Percentiles rank a stretch among this genome's conserved stretches.
These are phyloP conservation scores for Hypholoma sublateritium DNA, from an alignment of 768 basidiomycete species.

Conservation along the genomic window DNA sequence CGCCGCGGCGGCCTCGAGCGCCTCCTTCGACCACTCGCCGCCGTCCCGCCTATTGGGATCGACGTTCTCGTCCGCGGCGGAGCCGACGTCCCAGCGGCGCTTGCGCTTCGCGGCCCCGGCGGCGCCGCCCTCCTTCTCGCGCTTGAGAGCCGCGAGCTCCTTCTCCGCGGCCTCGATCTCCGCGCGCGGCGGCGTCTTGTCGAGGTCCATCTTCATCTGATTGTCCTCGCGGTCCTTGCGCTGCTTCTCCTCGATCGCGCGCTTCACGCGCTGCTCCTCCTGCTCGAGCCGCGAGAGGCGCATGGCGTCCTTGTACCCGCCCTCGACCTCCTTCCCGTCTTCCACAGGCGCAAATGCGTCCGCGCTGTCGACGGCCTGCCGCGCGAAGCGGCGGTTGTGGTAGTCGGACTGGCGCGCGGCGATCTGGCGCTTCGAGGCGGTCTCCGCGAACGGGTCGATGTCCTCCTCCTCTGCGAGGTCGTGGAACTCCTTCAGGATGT, in stretches of 20 bases:
- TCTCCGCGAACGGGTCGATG: slow-evolving; percentile 89
- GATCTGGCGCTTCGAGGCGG: slow-evolving; percentile 90
- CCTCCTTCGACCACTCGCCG: slow-evolving; percentile 77
- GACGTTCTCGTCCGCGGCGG: slow-evolving; percentile 56
- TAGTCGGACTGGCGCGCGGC: slow-evolving; percentile 93
- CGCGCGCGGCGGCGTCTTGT: slow-evolving; percentile 86
- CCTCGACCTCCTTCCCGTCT: slow-evolving; percentile 72
- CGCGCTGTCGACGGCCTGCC: slow-evolving; percentile 77
- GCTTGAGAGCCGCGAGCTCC: slow-evolving; percentile 52
- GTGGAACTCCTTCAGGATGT: slow-evolving; percentile 91
- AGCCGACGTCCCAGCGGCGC: slow-evolving; percentile 75
- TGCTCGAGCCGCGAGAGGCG: slow-evolving; percentile 85
- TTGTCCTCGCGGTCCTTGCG: slow-evolving; percentile 72
- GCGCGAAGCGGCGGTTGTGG: slow-evolving; percentile 87
- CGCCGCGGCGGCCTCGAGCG: slow-evolving; percentile 69
- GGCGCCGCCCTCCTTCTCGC: slow-evolving; percentile 46
- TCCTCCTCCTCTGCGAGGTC: slow-evolving; percentile 94
- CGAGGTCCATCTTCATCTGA: slow-evolving; percentile 81
- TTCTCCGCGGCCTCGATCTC: slow-evolving; percentile 73
- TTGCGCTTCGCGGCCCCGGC: slow-evolving; percentile 66
- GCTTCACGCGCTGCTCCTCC: slow-evolving; percentile 83
- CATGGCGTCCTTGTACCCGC: slow-evolving; percentile 97
- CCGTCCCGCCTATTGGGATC: slow-evolving; percentile 58
- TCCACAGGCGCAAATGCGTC: slow-evolving; percentile 73
- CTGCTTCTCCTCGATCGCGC: slow-evolving; percentile 89